Evolutionary conservation across 495 filamentous ascomycete species (phyloP).

Genomic region (Neurospora sp.): DNA sequence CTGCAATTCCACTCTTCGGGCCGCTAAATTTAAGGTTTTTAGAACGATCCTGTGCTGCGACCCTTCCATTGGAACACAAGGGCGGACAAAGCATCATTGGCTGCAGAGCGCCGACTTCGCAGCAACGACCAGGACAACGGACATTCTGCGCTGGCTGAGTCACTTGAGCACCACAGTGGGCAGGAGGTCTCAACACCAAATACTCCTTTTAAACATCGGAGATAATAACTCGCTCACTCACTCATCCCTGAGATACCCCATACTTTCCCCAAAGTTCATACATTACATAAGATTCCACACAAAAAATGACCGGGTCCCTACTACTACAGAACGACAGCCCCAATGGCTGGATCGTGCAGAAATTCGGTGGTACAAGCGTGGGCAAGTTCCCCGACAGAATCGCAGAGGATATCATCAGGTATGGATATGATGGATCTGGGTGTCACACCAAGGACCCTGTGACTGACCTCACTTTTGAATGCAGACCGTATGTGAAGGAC

Average conservation of each 20-base stretch:
- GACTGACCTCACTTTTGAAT: not conserved
- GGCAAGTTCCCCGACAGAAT: constrained; percentile 34
- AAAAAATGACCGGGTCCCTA: constrained; percentile 12
- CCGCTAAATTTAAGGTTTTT: not conserved
- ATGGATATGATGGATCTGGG: constrained; percentile 3
- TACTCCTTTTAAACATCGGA: not conserved
- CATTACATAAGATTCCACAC: constrained; percentile 1
- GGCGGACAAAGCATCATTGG: not conserved
- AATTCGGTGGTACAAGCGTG: constrained; percentile 72
- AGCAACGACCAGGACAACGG: not conserved
- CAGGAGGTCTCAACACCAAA: not conserved
- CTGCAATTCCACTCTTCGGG: not conserved
- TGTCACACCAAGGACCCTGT: not conserved
- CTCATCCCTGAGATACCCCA: not conserved
- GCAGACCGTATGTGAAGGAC: constrained; percentile 53
- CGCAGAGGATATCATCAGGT: constrained; percentile 28
- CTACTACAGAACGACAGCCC: constrained; percentile 25
- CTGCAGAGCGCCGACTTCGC: not conserved
- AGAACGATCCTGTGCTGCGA: not conserved
- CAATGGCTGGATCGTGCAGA: constrained; percentile 67
- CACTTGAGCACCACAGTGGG: not conserved
- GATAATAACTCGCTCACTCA: not conserved
- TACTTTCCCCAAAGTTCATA: not conserved
- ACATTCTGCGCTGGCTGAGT: not conserved
- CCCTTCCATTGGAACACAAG: not conserved